Percentiles rank a stretch among this genome's conserved stretches.
Conservation (phyloP, 2,329 filamentous ascomycete species). For the Sporothrix dimorphospora region DNA sequence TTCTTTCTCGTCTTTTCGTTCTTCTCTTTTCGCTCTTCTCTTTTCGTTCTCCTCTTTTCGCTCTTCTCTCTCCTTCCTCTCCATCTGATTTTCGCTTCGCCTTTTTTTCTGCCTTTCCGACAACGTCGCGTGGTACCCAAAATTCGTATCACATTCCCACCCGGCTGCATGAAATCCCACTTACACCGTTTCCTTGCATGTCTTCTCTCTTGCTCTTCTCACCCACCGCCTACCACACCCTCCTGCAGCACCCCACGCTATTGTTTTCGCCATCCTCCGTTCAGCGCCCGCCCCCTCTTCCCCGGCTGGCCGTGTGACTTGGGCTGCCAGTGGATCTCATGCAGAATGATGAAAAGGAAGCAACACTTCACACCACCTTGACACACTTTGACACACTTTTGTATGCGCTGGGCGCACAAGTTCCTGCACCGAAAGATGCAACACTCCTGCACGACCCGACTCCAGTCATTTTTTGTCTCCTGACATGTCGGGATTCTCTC, state of each 20-base stretch:
- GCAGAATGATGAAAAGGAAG: neutral
- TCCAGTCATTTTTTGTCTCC: conserved; percentile 17
- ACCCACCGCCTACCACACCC: neutral
- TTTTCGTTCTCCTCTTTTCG: neutral
- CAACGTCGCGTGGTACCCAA: neutral
- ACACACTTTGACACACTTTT: neutral
- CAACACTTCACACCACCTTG: neutral
- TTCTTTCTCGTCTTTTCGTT: neutral
- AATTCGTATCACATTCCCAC: neutral
- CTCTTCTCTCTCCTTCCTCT: neutral
- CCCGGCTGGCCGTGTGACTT: conserved; percentile 24
- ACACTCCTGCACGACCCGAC: conserved; percentile 13
- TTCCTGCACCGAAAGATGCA: conserved; percentile 20
- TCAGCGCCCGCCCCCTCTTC: conserved; percentile 13
- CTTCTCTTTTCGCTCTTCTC: neutral
- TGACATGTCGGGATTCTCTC: conserved; percentile 22
- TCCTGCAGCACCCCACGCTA: conserved; percentile 24
- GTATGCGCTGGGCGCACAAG: neutral
- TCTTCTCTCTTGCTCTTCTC: neutral
- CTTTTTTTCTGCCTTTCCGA: neutral
- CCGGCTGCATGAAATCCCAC: conserved; percentile 3
- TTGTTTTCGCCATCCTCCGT: neutral
- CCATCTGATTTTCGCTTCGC: neutral
- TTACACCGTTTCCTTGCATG: conserved; percentile 6
- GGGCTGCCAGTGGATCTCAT: conserved; percentile 5